These are phyloP conservation scores for Omphalotus olearius DNA, from an alignment of 1,284 basidiomycete species.

Conservation along the genomic window DNA sequence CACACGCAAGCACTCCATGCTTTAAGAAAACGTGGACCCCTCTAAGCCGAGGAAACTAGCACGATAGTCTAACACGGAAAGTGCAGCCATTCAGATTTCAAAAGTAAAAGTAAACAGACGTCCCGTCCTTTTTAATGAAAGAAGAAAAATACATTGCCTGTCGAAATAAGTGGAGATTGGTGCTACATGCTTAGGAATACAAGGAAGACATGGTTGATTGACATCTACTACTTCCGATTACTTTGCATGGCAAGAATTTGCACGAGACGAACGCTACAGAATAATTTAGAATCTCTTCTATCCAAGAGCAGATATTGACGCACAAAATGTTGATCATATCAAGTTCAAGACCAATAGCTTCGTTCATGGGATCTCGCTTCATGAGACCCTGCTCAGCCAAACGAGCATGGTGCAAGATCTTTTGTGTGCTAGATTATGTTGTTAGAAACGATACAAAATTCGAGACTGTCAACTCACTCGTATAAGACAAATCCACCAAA, in stretches of 20 bases:
- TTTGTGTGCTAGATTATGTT: constrained; percentile 55
- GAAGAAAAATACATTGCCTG: too few relatives aligned
- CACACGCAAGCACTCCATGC: too few relatives aligned
- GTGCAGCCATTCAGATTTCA: too few relatives aligned
- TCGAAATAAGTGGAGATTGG: too few relatives aligned
- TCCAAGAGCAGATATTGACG: constrained; percentile 22
- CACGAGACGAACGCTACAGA: constrained; percentile 69
- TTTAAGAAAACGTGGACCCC: too few relatives aligned
- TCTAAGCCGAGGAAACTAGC: too few relatives aligned
- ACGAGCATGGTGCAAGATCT: constrained; percentile 77
- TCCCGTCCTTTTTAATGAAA: too few relatives aligned
- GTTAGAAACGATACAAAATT: not conserved
- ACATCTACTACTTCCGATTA: constrained; percentile 41
- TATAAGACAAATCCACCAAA: constrained; percentile 86
- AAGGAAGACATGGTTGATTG: not conserved
- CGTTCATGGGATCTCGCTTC: constrained; percentile 72
- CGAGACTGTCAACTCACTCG: constrained; percentile 49
- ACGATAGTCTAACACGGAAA: too few relatives aligned
- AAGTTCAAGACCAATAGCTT: constrained; percentile 77
- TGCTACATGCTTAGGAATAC: too few relatives aligned
- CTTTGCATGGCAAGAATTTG: constrained; percentile 74
- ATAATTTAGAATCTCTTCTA: not conserved
- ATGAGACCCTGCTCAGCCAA: constrained; percentile 67
- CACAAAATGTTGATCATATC: constrained; percentile 89
- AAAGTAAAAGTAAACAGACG: too few relatives aligned